These are phyloP conservation scores for Cadophora sp. DNA, from an alignment of 2,329 filamentous ascomycete species.

Conservation along the genomic window DNA sequence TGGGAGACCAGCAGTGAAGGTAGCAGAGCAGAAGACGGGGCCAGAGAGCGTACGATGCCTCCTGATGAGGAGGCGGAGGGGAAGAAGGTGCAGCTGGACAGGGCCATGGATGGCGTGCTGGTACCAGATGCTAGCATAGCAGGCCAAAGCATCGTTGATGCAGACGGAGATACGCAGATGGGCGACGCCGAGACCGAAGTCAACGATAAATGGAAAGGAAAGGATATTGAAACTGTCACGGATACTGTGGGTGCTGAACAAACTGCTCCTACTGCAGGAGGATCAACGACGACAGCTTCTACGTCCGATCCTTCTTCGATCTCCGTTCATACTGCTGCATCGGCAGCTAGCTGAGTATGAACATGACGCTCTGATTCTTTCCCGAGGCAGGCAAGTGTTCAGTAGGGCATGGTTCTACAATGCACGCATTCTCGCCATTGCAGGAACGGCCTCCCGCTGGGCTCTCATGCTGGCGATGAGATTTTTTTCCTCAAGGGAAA, in stretches of 20 bases:
- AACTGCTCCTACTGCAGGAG: slow-evolving; percentile 19
- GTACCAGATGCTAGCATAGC: not conserved
- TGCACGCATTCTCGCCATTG: too few species aligned
- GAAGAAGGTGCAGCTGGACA: slow-evolving; percentile 18
- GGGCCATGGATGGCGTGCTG: not conserved
- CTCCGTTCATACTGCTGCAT: slow-evolving; percentile 38
- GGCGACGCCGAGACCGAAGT: slow-evolving; percentile 11
- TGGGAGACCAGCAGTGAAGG: slow-evolving; percentile 20
- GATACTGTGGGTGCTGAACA: not conserved
- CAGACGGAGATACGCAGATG: slow-evolving; percentile 30
- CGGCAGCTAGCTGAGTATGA: slow-evolving; percentile 26
- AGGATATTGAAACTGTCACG: slow-evolving; percentile 16
- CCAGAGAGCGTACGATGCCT: not conserved
- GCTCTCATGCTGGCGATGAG: too few species aligned
- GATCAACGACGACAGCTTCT: slow-evolving; percentile 33
- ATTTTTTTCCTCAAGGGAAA: too few species aligned
- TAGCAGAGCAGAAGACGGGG: slow-evolving; percentile 20
- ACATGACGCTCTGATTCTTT: not conserved
- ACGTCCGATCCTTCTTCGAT: slow-evolving; percentile 37
- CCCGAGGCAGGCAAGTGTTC: not conserved
- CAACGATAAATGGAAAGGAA: slow-evolving; percentile 28
- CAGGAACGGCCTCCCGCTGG: too few species aligned
- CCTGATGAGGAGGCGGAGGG: slow-evolving; percentile 16
- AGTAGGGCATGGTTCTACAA: too few species aligned
- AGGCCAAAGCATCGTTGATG: slow-evolving; percentile 22